phyloP scores from a whole-genome alignment of 331 rosid species.

The Dryas integrifolia region DNA sequence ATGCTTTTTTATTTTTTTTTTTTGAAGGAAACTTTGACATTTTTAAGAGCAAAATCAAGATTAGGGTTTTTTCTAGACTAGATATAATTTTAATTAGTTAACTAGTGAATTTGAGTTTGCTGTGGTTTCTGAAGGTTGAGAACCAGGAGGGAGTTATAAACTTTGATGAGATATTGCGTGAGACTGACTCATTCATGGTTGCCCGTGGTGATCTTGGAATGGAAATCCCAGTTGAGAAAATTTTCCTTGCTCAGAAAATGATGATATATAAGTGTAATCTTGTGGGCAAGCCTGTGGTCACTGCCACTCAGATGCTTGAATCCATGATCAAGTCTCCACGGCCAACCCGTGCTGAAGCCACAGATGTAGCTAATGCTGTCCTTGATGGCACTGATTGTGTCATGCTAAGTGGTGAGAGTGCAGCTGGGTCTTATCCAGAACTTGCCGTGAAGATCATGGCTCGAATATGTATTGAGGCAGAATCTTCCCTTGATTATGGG shows the following conservation, averaged over 20 bases:
- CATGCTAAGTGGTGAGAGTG: slow-evolving; percentile 92
- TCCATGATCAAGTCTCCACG: slow-evolving; percentile 90
- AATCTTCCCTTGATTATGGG: slow-evolving; percentile 86
- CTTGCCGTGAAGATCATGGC: slow-evolving; percentile 85
- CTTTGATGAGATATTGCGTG: slow-evolving; percentile 94
- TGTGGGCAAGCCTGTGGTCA: slow-evolving; percentile 93
- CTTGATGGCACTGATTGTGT: slow-evolving; percentile 91
- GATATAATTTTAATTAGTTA: not conserved
- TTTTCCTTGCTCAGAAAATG: slow-evolving; percentile 95
- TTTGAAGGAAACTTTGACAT: too few relatives aligned
- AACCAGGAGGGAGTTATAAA: slow-evolving; percentile 97
- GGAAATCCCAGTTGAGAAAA: slow-evolving; percentile 99
- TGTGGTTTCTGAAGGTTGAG: slow-evolving; percentile 67
- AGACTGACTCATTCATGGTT: slow-evolving; percentile 98
- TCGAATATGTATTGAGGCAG: slow-evolving; percentile 88
- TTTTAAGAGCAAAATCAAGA: not conserved
- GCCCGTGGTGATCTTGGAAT: slow-evolving; percentile 99
- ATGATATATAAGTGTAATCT: slow-evolving; percentile 98
- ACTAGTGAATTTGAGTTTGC: slow-evolving; percentile 25
- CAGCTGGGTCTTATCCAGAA: slow-evolving; percentile 87
- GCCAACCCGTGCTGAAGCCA: slow-evolving; percentile 89
- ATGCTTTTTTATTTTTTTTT: too few relatives aligned
- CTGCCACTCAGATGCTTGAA: slow-evolving; percentile 95
- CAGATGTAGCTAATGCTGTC: slow-evolving; percentile 88
- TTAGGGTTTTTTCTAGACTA: not conserved